Evolutionary conservation across 2,329 filamentous ascomycete genomes (phyloP).

Genomic region (Curvularia verruculosa): DNA sequence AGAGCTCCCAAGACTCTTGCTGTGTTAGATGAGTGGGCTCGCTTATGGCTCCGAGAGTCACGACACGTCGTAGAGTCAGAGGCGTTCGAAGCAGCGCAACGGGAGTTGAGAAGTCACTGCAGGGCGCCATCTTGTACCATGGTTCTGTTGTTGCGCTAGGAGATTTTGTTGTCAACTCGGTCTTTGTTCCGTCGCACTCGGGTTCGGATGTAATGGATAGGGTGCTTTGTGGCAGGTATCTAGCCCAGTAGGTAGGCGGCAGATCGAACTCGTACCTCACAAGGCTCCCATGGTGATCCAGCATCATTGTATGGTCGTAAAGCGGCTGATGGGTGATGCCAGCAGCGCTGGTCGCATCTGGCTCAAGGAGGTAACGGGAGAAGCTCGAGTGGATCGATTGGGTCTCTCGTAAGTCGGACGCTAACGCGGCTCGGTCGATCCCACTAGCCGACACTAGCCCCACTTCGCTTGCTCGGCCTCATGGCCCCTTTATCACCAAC

Average conservation of each 20-base stretch:
- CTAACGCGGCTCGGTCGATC: conserved; percentile 21
- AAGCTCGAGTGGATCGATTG: conserved; percentile 5
- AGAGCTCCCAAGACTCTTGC: neutral
- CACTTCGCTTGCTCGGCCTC: conserved; percentile 12
- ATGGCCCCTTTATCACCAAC: neutral
- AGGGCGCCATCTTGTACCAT: conserved; percentile 11
- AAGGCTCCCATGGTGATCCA: neutral
- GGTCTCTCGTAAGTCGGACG: conserved; percentile 4
- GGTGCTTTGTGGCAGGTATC: neutral
- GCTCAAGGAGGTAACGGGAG: conserved; percentile 5
- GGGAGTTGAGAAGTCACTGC: conserved; percentile 9
- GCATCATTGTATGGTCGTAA: conserved; percentile 1
- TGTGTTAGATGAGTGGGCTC: neutral
- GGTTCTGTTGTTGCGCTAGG: neutral
- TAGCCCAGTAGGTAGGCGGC: neutral
- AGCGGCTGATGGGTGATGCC: neutral
- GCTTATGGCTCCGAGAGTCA: neutral
- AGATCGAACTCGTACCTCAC: neutral
- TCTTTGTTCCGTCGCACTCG: neutral
- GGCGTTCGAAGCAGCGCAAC: neutral
- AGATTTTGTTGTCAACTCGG: neutral
- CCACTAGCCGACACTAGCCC: conserved; percentile 3
- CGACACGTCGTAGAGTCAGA: neutral
- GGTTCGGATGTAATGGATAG: neutral
- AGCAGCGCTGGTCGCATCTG: neutral